A percentile compares a stretch with the other conserved stretches of the same genome.
phyloP scores from a whole-genome alignment of 2,329 filamentous ascomycete genomes.

The Lachnellula hyalina region DNA sequence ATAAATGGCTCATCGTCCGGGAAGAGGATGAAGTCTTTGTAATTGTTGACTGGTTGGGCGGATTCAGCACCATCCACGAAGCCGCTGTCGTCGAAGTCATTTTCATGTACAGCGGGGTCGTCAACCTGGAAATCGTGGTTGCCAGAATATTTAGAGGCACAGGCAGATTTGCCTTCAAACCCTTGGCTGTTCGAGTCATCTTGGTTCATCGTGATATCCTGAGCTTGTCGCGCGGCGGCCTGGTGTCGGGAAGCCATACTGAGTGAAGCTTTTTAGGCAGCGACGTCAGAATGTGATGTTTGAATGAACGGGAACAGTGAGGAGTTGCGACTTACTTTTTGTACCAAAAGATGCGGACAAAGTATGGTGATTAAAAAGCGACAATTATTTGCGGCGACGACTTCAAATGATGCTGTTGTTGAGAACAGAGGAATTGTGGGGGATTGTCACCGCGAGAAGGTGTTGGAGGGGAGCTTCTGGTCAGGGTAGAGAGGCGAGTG shows the following conservation, averaged over 20 bases:
- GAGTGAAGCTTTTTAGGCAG: slow-evolving; percentile 12
- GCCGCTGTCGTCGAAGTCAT: slow-evolving; percentile 12
- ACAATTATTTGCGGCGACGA: not conserved
- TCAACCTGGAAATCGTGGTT: not conserved
- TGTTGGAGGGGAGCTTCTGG: slow-evolving; percentile 9
- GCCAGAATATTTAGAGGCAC: not conserved
- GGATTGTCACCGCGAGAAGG: not conserved
- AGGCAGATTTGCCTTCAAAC: not conserved
- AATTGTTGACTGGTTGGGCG: slow-evolving; percentile 1
- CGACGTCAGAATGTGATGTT: slow-evolving; percentile 9
- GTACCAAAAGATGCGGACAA: not conserved
- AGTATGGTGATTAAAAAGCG: not conserved
- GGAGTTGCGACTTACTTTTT: not conserved
- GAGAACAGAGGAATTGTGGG: slow-evolving; percentile 1
- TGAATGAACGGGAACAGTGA: not conserved
- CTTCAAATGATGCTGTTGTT: not conserved
- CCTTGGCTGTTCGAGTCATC: not conserved
- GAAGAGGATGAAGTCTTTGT: slow-evolving; percentile 16
- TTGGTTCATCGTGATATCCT: slow-evolving; percentile 3
- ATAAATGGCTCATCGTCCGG: slow-evolving; percentile 1
- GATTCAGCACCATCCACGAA: slow-evolving; percentile 8
- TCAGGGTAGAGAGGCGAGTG: not conserved
- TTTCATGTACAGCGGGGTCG: not conserved
- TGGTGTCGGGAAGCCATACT: slow-evolving; percentile 10
- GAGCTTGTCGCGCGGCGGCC: not conserved